phyloP scores from a whole-genome alignment of 768 basidiomycete species.

The Amanita rimosa region DNA sequence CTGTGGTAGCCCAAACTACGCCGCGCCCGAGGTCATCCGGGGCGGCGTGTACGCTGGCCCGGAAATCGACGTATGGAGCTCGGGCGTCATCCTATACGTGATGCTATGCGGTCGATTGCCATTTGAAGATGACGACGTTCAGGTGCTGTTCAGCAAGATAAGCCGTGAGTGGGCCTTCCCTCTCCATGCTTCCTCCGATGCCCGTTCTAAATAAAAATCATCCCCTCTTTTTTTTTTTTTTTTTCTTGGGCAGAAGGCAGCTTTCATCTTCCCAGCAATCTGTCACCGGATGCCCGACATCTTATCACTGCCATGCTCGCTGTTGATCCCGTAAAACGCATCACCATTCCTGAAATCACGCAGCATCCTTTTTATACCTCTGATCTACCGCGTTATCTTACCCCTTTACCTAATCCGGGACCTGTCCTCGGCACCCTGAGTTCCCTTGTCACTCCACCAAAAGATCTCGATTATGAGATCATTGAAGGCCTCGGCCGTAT shows the following conservation, averaged over 20 bases:
- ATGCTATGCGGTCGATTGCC: constrained; percentile 93
- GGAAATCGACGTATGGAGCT: constrained; percentile 98
- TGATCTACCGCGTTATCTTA: constrained; percentile 80
- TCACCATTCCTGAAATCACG: constrained; percentile 87
- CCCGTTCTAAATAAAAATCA: constrained; percentile 5
- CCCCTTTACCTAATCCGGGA: constrained; percentile 69
- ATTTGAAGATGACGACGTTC: constrained; percentile 96
- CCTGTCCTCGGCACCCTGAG: constrained; percentile 69
- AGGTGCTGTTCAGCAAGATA: constrained; percentile 88
- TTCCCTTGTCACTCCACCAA: constrained; percentile 58
- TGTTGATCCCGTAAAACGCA: constrained; percentile 90
- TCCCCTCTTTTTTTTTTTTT: background rate
- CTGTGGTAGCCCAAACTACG: constrained; percentile 98
- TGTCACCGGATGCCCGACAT: constrained; percentile 65
- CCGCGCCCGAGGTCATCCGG: constrained; percentile 94
- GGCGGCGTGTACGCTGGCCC: constrained; percentile 95
- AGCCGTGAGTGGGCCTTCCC: constrained; percentile 42
- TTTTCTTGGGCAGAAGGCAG: constrained; percentile 52
- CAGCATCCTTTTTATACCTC: constrained; percentile 84
- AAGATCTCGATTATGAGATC: constrained; percentile 66
- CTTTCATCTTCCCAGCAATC: constrained; percentile 75
- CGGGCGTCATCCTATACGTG: constrained; percentile 97
- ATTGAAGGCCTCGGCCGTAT: constrained; percentile 90
- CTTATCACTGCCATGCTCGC: constrained; percentile 86
- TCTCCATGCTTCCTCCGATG: background rate